phyloP scores from a whole-genome alignment of 257 asterid genomes.

The Oldenlandia corymbosa region DNA sequence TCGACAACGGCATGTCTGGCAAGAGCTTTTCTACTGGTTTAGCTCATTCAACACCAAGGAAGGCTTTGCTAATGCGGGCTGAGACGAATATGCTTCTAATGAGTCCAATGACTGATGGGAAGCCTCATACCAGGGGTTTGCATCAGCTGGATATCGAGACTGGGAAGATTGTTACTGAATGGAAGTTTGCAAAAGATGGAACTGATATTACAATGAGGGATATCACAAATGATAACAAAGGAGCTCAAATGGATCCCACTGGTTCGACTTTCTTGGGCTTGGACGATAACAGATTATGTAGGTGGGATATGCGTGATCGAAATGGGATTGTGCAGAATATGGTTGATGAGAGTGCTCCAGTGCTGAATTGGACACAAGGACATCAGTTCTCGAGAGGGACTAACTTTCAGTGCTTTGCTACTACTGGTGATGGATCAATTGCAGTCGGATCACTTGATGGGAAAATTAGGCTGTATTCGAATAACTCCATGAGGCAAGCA shows the following conservation, averaged over 20 bases:
- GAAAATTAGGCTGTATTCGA: conserved; percentile 82
- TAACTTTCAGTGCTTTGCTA: conserved; percentile 91
- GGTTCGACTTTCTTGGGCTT: conserved; percentile 92
- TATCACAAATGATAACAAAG: conserved; percentile 79
- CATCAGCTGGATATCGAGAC: conserved; percentile 93
- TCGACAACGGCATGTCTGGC: conserved; percentile 44
- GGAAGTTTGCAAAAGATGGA: conserved; percentile 97
- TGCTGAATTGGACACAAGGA: conserved; percentile 95
- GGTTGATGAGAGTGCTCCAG: conserved; percentile 72
- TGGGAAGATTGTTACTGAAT: conserved; percentile 76
- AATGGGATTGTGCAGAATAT: conserved; percentile 74
- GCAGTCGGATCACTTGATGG: conserved; percentile 98
- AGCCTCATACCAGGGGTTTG: conserved; percentile 67
- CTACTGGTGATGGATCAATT: conserved; percentile 96
- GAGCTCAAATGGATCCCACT: conserved; percentile 92
- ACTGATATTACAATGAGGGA: conserved; percentile 87
- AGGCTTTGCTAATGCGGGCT: conserved; percentile 81
- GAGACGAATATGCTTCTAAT: conserved; percentile 96
- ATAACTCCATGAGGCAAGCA: conserved; percentile 88
- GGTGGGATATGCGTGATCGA: conserved; percentile 99
- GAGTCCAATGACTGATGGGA: conserved; percentile 67
- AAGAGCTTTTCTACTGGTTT: conserved; percentile 25
- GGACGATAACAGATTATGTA: conserved; percentile 86
- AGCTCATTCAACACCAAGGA: conserved; percentile 59
- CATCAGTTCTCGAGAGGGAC: conserved; percentile 97